Evolutionary conservation across 257 asterid genomes (phyloP), one percentile per base, ranked within the genome.

Genomic region (Ilex aquifolium): DNA sequence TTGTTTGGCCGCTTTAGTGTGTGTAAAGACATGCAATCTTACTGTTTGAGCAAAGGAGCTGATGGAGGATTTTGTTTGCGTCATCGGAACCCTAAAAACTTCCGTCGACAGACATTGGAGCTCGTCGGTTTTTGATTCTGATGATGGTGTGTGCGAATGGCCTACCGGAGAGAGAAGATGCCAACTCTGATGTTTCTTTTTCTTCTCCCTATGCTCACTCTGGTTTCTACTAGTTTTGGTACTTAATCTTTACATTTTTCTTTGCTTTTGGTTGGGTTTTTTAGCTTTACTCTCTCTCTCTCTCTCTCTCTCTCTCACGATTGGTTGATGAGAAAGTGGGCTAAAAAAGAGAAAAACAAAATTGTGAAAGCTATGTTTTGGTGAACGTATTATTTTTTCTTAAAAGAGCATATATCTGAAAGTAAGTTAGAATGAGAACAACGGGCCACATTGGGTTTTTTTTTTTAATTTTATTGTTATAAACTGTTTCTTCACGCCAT

Each of bases 121-220:
- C 54, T 49, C 17, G 13, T 6, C 10, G 54, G 17, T 12, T 11
- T 70, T 70, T 72, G 71, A 59, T 78, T 73, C 59, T 78, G 84
- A 76, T 68, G 67, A 85, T 69, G 83, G 77, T 81, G 91, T 71
- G 70, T 55, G 69, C 73, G 78, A 70, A 73, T 70, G 77, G 73
- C 76, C 65, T 46, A 66, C 54, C 72, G 64, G 80, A 81, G 79
- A 83, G 78, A 80, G 86, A 77, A 80, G 85, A 88, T 85, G 95
- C 64, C 62, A 31, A 30, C 71, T 55, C 60, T 66, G 54, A 29
- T 63, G 62, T 85, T 82, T 72, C 75, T 69, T 60, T 73, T 64
- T 72, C 82, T 90, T 77, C 83, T 87, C 60, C 81, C 76, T 65
- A 71, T 87, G 63, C 82, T 85, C 78, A 44, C 75, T 83, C 55